These are phyloP conservation scores for Pichia gijzeniarum DNA, from an alignment of 805 yeast genomes.

Conservation along the genomic window DNA sequence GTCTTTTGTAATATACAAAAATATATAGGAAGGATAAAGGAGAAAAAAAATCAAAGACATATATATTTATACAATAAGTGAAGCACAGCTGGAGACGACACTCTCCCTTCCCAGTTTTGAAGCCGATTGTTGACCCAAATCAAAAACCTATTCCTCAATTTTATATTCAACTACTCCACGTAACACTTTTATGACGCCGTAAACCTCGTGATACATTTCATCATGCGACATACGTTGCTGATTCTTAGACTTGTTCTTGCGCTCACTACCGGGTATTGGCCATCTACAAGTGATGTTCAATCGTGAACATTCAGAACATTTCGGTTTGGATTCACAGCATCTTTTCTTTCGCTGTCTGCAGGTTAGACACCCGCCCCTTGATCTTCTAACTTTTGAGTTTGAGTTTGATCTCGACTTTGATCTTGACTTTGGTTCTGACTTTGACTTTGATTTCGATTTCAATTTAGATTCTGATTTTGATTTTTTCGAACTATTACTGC, in stretches of 20 bases:
- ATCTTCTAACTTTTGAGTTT: conserved; percentile 37
- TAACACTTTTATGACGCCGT: conserved; percentile 54
- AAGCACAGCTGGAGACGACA: no score
- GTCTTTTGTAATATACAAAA: no score
- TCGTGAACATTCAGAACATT: conserved; percentile 62
- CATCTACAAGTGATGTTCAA: conserved; percentile 60
- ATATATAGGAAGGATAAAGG: no score
- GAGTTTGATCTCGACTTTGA: no score
- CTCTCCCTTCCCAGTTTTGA: no score
- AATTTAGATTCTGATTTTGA: no score
- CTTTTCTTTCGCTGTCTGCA: conserved; percentile 74
- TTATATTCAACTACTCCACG: conserved; percentile 54
- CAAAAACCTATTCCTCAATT: conserved; percentile 16
- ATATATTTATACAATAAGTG: no score
- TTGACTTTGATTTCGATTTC: no score
- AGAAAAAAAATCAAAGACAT: no score
- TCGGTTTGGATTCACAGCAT: conserved; percentile 66
- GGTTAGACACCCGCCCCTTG: conserved; percentile 70
- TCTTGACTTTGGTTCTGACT: no score
- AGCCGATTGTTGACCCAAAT: no score
- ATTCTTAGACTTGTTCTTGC: conserved; percentile 46
- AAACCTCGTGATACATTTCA: conserved; percentile 46
- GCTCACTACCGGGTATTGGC: conserved; percentile 68
- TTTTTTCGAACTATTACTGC: background rate
- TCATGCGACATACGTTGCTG: conserved; percentile 40